These are phyloP conservation scores for Staphylotrichum tortipilum DNA, from an alignment of 495 filamentous ascomycete species.

Conservation along the genomic window DNA sequence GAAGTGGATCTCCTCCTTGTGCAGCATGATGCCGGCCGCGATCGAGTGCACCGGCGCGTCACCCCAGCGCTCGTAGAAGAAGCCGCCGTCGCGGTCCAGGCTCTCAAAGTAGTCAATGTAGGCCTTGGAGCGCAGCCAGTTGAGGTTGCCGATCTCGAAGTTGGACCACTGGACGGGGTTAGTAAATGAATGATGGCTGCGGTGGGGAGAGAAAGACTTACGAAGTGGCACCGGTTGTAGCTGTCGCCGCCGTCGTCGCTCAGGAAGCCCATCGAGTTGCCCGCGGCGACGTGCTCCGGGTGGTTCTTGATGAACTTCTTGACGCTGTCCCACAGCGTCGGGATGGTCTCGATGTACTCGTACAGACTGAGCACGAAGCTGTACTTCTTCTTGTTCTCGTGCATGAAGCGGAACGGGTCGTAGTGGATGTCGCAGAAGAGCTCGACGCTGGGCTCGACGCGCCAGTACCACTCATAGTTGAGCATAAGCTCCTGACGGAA, in stretches of 20 bases:
- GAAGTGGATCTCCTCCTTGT: slow-evolving; percentile 92
- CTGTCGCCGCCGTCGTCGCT: slow-evolving; percentile 81
- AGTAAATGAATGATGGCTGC: not conserved
- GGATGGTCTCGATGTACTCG: slow-evolving; percentile 93
- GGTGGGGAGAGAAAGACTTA: slow-evolving; percentile 38
- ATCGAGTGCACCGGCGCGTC: slow-evolving; percentile 94
- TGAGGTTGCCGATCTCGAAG: slow-evolving; percentile 78
- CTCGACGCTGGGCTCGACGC: slow-evolving; percentile 82
- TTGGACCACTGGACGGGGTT: slow-evolving; percentile 66
- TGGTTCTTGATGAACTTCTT: slow-evolving; percentile 84
- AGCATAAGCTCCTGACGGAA: slow-evolving; percentile 75
- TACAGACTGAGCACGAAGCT: slow-evolving; percentile 84
- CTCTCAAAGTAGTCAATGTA: slow-evolving; percentile 76
- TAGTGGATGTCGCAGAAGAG: slow-evolving; percentile 78
- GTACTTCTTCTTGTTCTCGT: slow-evolving; percentile 83
- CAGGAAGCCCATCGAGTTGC: slow-evolving; percentile 83
- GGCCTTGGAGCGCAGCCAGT: slow-evolving; percentile 71
- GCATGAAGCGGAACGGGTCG: slow-evolving; percentile 81
- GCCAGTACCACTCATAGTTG: slow-evolving; percentile 90
- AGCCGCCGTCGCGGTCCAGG: slow-evolving; percentile 74
- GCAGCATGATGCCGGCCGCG: slow-evolving; percentile 72
- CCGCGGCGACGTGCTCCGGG: slow-evolving; percentile 76
- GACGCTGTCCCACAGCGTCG: slow-evolving; percentile 85
- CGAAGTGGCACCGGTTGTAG: slow-evolving; percentile 97
- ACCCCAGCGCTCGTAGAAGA: slow-evolving; percentile 92